phyloP scores from a whole-genome alignment of 1,284 basidiomycete genomes.

The Gomphus bonarii region DNA sequence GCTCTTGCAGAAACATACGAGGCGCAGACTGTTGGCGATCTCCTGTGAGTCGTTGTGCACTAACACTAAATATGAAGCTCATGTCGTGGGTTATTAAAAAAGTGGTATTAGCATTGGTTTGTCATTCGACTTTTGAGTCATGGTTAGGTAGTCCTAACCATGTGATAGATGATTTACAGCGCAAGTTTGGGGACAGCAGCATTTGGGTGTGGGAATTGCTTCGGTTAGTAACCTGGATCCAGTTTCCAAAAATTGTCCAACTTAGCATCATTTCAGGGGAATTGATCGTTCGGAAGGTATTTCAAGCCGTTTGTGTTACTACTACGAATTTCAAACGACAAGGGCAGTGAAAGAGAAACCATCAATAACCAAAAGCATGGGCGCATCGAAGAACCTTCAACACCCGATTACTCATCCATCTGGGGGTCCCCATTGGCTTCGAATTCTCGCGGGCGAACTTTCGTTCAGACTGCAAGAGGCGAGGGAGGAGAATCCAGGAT shows the following conservation, averaged over 20 bases:
- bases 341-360: constrained; percentile 76
- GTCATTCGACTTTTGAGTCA: constrained; percentile 14
- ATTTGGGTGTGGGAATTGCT: constrained; percentile 88
- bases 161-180: constrained; percentile 64
- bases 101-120: constrained; percentile 41
- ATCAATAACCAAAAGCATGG: constrained; percentile 79
- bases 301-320: constrained; percentile 1
- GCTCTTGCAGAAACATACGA: constrained; percentile 83
- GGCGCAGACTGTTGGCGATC: constrained; percentile 80
- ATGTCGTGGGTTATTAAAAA: neutral
- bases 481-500: constrained; percentile 54
- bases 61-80: constrained; percentile 2
- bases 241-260: neutral
- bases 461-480: constrained; percentile 79
- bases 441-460: constrained; percentile 84
- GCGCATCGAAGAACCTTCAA: constrained; percentile 85
- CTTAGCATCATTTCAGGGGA: constrained; percentile 41
- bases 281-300: constrained; percentile 85
- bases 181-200: constrained; percentile 73
- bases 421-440: constrained; percentile 84
- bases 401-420: constrained; percentile 61
- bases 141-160: constrained; percentile 1
- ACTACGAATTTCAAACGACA: neutral
- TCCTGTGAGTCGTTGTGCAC: constrained; percentile 45
- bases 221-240: constrained; percentile 29